These are phyloP conservation scores for Hypocrella siamensis DNA, from an alignment of 2,329 filamentous ascomycete species.

Conservation along the genomic window DNA sequence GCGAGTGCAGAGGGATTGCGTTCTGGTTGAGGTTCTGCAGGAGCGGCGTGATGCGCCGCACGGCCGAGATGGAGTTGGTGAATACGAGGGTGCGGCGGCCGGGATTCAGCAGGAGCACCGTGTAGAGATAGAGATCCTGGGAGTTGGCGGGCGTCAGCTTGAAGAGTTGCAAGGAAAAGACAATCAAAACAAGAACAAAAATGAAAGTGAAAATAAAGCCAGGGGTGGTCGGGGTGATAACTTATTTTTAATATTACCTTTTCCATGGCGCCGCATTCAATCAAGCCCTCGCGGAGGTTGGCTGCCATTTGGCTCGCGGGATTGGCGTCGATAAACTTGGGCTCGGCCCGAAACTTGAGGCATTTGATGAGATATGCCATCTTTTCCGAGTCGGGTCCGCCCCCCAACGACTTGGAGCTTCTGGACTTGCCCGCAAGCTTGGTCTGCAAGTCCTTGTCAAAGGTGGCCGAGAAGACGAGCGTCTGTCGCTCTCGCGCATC, in stretches of 20 bases:
- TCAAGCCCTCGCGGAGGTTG: conserved; percentile 70
- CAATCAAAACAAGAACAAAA: background rate
- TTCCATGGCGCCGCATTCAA: conserved; percentile 86
- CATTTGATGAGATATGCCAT: conserved; percentile 89
- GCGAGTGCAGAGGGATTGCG: conserved; percentile 69
- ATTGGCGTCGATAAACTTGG: conserved; percentile 86
- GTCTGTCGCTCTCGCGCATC: conserved; percentile 52
- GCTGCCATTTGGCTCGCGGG: conserved; percentile 79
- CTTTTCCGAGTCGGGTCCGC: conserved; percentile 53
- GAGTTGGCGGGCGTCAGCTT: conserved; percentile 6
- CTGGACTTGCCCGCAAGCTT: conserved; percentile 71
- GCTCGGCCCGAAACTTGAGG: conserved; percentile 72
- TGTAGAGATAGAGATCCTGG: conserved; percentile 82
- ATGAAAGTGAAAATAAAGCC: background rate
- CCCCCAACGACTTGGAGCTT: conserved; percentile 2
- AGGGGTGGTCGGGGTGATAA: background rate
- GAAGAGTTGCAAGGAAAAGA: background rate
- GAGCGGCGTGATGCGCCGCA: conserved; percentile 71
- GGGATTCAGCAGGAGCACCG: conserved; percentile 68
- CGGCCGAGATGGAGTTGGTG: conserved; percentile 88
- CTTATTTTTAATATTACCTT: conserved; percentile 40
- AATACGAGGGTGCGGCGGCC: conserved; percentile 76
- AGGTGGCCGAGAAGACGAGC: conserved; percentile 91
- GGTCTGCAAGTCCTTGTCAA: conserved; percentile 79
- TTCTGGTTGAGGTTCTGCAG: conserved; percentile 69